Evolutionary conservation across 78 protist genomes (phyloP), one percentile per base, ranked within the genome.

Genomic region (Dictyostelium purpureum): DNA sequence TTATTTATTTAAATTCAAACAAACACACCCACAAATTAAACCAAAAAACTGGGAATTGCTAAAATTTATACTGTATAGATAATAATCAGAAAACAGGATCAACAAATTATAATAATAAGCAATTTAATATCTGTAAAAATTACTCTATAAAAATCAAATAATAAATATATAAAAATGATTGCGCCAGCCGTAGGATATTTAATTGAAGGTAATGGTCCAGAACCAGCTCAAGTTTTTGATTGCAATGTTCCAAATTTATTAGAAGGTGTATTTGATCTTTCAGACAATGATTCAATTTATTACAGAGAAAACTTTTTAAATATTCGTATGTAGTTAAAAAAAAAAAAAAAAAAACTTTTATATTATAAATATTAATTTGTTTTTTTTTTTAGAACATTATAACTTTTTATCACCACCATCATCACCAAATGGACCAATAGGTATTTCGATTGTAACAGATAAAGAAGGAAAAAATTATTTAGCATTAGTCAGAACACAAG

Each of bases 181-280:
- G 67, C 90, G 45, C 73, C 90, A 82, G 76, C 90, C 14, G 90
- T 82, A 37, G 79, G 81, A 82, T 82, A 82, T 54, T 54, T 52
- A 18, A 82, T 82, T 28, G 90, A 82, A 35, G 90, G 90, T 26
- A 54, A 18, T 26, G 43, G 24, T 4, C 52, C 18, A 40, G 49
- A 33, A 42, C 69, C 38, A 6, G 79, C 79, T 9, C 52, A 82
- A 54, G 66, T 82, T 26, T 82, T 51, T 65, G 90, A 82, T 82
- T 70, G 90, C 26, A 59, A 73, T 49, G 71, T 82, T 1, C 90
- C 66, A 42, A 82, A 82, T 38, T 24, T 82, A 38, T 82, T 82
- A n/a, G 90, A 82, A 9, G 90, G 59, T 57, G 90, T 82, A 67
- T 82, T 82, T 54, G 79, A 82, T 70, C 66, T 82, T 33, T 82